Conservation (phyloP, 768 basidiomycete species). For the Calocybe cyanea region DNA sequence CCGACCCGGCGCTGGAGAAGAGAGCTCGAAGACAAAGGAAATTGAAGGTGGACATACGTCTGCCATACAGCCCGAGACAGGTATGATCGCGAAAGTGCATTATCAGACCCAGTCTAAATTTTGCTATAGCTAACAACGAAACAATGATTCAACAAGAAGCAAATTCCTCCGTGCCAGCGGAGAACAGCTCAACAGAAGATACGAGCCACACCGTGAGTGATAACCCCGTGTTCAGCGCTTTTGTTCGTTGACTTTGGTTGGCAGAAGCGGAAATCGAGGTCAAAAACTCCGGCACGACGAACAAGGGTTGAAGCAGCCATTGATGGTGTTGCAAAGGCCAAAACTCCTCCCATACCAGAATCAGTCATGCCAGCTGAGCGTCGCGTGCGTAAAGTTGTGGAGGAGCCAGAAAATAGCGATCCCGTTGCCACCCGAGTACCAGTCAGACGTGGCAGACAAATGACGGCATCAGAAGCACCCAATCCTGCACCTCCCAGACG, state of each 20-base stretch:
- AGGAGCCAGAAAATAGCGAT: slow-evolving; percentile 5
- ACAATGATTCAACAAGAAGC: not conserved
- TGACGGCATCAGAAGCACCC: slow-evolving; percentile 18
- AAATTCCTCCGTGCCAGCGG: not conserved
- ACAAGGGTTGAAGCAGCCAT: not conserved
- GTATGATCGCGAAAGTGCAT: too few relatives aligned
- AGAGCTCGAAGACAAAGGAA: slow-evolving; percentile 7
- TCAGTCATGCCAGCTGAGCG: not conserved
- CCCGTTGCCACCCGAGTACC: slow-evolving; percentile 6
- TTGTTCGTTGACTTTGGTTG: not conserved
- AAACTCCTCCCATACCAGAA: not conserved
- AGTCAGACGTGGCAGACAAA: slow-evolving; percentile 13
- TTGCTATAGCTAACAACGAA: not conserved
- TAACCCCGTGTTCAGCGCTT: not conserved
- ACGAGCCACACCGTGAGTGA: not conserved
- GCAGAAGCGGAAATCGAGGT: slow-evolving; percentile 6
- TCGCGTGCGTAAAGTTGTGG: slow-evolving; percentile 19
- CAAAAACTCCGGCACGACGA: not conserved
- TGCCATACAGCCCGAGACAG: too few relatives aligned
- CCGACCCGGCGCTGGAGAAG: slow-evolving; percentile 16
- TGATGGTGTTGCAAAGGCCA: not conserved
- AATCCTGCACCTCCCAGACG: slow-evolving; percentile 10
- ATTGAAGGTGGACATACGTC: not conserved
- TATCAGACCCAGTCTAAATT: too few relatives aligned
- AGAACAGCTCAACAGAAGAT: not conserved